A percentile compares a stretch with the other conserved stretches of the same genome.
Conservation (phyloP, 2,329 filamentous ascomycete genomes). For the Fusarium pininemorale region DNA sequence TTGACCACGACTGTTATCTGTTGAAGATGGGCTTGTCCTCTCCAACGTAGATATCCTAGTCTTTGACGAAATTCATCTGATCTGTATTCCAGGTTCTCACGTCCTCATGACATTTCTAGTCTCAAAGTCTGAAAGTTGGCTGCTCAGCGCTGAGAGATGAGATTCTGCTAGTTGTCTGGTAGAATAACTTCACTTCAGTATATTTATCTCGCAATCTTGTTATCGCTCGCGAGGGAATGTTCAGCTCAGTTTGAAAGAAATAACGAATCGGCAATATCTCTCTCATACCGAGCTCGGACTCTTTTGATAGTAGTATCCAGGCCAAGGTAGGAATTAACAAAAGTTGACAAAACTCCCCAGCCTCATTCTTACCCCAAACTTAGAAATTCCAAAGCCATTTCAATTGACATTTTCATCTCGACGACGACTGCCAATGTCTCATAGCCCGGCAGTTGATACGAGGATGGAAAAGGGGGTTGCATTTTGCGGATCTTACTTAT, state of each 20-base stretch:
- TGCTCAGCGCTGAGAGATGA: no score
- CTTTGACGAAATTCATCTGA: no score
- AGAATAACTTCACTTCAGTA: not conserved
- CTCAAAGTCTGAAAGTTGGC: accelerated
- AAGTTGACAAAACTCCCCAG: not conserved
- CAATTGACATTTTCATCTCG: not conserved
- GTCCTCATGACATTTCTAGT: not conserved
- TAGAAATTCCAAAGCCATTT: accelerated
- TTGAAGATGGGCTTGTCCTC: no score
- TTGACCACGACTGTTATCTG: accelerated
- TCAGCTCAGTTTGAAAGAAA: no score
- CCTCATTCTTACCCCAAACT: not conserved
- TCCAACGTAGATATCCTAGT: not conserved
- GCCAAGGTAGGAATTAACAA: not conserved
- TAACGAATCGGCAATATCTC: no score
- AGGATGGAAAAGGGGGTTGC: conserved; percentile 12
- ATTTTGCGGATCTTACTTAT: conserved; percentile 27
- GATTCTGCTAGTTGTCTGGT: not conserved
- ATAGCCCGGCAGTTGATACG: not conserved
- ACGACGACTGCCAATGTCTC: not conserved
- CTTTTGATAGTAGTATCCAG: no score
- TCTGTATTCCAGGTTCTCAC: accelerated
- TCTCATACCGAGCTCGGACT: no score
- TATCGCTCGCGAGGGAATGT: no score
- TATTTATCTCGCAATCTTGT: not conserved